phyloP scores from a whole-genome alignment of 2,329 filamentous ascomycete species.

The Aspergillus hiratsukae region DNA sequence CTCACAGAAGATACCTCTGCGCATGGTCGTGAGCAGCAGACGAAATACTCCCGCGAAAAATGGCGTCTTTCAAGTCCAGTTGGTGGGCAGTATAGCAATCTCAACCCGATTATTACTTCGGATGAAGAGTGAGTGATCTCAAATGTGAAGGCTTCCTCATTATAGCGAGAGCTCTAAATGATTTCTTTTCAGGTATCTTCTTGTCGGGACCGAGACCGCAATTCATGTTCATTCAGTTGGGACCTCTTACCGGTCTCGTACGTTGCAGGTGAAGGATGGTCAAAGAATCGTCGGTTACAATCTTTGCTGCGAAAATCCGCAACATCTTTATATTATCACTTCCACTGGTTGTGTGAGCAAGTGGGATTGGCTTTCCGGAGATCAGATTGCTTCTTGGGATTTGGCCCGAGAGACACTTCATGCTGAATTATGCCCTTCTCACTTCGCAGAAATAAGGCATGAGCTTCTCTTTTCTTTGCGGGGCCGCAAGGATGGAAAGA shows the following conservation, averaged over 20 bases:
- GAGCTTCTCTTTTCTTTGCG: slow-evolving; percentile 38
- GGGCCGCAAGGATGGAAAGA: slow-evolving; percentile 35
- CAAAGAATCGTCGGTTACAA: slow-evolving; percentile 49
- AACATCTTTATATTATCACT: slow-evolving; percentile 52
- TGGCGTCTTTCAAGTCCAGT: slow-evolving; percentile 49
- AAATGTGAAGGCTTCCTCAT: neutral
- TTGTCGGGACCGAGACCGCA: slow-evolving; percentile 69
- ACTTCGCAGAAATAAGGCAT: slow-evolving; percentile 19
- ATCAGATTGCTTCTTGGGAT: slow-evolving; percentile 42
- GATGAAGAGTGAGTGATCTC: slow-evolving; percentile 49
- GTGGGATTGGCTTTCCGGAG: slow-evolving; percentile 56
- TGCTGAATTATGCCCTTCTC: slow-evolving; percentile 18
- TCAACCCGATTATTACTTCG: slow-evolving; percentile 55
- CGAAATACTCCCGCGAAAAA: slow-evolving; percentile 5
- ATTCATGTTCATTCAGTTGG: slow-evolving; percentile 76
- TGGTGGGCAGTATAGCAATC: slow-evolving; percentile 52
- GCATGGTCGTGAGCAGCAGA: slow-evolving; percentile 13
- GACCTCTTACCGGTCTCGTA: slow-evolving; percentile 74
- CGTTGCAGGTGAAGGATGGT: slow-evolving; percentile 55
- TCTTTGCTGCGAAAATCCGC: slow-evolving; percentile 47
- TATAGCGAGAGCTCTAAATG: slow-evolving; percentile 3
- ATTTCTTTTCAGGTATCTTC: slow-evolving; percentile 55
- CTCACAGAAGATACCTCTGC: slow-evolving; percentile 1
- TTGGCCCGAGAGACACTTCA: slow-evolving; percentile 33
- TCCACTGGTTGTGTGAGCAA: slow-evolving; percentile 48